A percentile compares a stretch with the other conserved stretches of the same genome.
phyloP scores from a whole-genome alignment of 495 filamentous ascomycete genomes.

The Hyaloscypha hepaticicola region DNA sequence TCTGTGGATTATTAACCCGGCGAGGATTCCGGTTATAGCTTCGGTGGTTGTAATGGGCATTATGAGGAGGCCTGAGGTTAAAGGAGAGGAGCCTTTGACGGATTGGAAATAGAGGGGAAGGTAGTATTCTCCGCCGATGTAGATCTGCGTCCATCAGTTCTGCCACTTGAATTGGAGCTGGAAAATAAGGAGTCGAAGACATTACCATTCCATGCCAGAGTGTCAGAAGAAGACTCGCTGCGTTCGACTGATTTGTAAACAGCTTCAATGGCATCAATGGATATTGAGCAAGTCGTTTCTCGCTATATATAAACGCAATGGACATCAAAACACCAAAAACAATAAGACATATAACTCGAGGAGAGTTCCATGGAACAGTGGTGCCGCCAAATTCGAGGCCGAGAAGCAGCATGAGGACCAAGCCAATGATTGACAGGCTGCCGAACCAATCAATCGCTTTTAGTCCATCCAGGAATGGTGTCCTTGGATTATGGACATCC shows the following conservation, averaged over 20 bases:
- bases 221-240: slow-evolving; percentile 47
- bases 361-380: slow-evolving; percentile 54
- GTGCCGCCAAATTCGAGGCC: slow-evolving; percentile 71
- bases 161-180: not conserved
- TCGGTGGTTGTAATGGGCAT: slow-evolving; percentile 54
- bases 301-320: slow-evolving; percentile 57
- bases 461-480: slow-evolving; percentile 48
- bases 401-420: slow-evolving; percentile 71
- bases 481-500: slow-evolving; percentile 60
- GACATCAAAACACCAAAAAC: slow-evolving; percentile 61
- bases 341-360: slow-evolving; percentile 69
- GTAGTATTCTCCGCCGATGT: slow-evolving; percentile 47
- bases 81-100: slow-evolving; percentile 53
- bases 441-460: slow-evolving; percentile 52
- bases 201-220: slow-evolving; percentile 54
- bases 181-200: not conserved
- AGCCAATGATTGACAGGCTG: slow-evolving; percentile 57
- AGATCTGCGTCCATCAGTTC: not conserved
- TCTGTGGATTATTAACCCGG: slow-evolving; percentile 55
- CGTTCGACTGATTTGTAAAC: slow-evolving; percentile 58
- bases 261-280: slow-evolving; percentile 68
- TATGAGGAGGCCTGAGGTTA: slow-evolving; percentile 68
- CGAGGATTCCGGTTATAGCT: slow-evolving; percentile 47
- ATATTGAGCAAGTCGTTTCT: slow-evolving; percentile 63
- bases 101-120: slow-evolving; percentile 84